Conservation (phyloP, 768 basidiomycete genomes). For the Russula compacta region DNA sequence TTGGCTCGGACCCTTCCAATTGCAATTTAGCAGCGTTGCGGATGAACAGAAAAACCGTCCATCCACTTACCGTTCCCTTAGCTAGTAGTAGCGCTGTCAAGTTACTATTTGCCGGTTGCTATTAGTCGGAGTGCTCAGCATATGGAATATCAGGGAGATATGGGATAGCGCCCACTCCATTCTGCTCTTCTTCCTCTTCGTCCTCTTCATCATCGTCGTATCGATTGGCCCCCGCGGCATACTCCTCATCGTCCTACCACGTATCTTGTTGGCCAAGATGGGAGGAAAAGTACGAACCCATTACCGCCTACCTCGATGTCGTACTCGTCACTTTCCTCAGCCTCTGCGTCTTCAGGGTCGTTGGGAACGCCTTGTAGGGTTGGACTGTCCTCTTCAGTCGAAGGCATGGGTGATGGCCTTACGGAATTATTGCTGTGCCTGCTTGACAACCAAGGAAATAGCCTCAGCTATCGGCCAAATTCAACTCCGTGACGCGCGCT, state of each 20-base stretch:
- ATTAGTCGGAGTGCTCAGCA: not conserved
- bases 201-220: not conserved
- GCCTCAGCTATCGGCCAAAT: not conserved
- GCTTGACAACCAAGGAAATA: slow-evolving; percentile 4
- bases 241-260: slow-evolving; percentile 1
- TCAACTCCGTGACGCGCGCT: slow-evolving; percentile 4
- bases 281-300: not conserved
- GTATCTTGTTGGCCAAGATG: not conserved
- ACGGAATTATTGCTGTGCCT: not conserved
- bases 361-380: not conserved
- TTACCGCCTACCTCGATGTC: slow-evolving; percentile 2
- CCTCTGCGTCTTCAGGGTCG: not conserved
- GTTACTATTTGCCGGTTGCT: not conserved
- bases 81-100: slow-evolving; percentile 11
- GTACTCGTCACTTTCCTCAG: slow-evolving; percentile 13
- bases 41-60: not conserved
- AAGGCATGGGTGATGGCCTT: slow-evolving; percentile 4
- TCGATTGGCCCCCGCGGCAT: not conserved
- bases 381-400: not conserved
- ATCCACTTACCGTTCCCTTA: not conserved
- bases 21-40: not conserved
- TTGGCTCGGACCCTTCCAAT: not conserved
- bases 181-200: slow-evolving; percentile 2
- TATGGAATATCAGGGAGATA: not conserved
- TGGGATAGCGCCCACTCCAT: slow-evolving; percentile 1